Conservation (phyloP, 176 grass and related monocot genomes). For the Oryza coarctata region DNA sequence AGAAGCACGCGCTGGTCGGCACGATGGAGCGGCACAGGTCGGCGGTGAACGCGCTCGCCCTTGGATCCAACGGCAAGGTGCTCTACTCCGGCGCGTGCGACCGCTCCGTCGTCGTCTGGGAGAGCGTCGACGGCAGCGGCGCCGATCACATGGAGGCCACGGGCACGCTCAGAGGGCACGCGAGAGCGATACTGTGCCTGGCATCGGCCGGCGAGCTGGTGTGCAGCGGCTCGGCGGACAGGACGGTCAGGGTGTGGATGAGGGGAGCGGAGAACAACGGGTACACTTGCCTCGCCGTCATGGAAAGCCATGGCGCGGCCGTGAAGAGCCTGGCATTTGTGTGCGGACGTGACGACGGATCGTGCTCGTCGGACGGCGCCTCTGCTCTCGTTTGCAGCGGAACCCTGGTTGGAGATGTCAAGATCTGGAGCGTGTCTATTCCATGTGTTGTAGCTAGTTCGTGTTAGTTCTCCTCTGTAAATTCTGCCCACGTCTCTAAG, state of each 20-base stretch:
- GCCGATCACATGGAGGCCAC: conserved; percentile 27
- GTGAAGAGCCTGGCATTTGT: conserved; percentile 60
- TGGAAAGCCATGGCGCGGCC: conserved; percentile 64
- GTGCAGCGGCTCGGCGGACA: conserved; percentile 72
- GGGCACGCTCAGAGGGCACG: conserved; percentile 55
- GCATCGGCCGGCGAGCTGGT: conserved; percentile 41
- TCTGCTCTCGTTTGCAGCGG: conserved; percentile 49
- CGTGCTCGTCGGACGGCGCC: background rate
- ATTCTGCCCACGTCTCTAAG: background rate
- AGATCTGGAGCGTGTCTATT: conserved; percentile 51
- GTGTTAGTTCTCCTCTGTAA: background rate
- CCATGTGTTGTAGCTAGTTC: background rate
- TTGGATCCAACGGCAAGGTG: conserved; percentile 41
- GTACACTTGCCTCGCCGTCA: conserved; percentile 49
- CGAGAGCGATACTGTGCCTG: conserved; percentile 55
- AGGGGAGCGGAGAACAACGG: conserved; percentile 16
- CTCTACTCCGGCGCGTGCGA: conserved; percentile 73
- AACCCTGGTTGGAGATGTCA: conserved; percentile 48
- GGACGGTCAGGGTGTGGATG: conserved; percentile 65
- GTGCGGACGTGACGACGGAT: background rate
- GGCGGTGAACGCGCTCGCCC: conserved; percentile 60
- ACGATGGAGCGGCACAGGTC: conserved; percentile 56
- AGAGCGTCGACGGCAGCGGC: conserved; percentile 6
- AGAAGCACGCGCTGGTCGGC: conserved; percentile 34
- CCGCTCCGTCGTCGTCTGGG: conserved; percentile 64